phyloP scores from a whole-genome alignment of 2,329 filamentous ascomycete species.

The Alternaria alternata region DNA sequence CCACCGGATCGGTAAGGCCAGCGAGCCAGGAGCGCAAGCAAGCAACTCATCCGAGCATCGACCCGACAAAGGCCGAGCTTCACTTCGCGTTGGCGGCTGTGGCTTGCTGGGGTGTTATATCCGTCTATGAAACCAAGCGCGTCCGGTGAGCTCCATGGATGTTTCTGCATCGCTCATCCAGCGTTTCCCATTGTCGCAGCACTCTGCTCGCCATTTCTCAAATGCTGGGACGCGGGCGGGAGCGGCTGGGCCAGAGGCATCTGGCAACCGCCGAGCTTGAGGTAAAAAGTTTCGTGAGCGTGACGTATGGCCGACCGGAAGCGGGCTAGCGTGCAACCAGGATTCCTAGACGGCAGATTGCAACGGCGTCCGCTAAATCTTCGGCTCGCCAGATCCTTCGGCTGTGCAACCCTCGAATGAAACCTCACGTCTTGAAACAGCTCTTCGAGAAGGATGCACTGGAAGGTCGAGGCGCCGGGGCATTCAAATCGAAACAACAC shows the following conservation, averaged over 20 bases:
- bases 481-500: conserved; percentile 21
- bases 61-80: conserved; percentile 29
- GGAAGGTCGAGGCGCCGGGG: conserved; percentile 15
- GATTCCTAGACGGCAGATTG: conserved; percentile 16
- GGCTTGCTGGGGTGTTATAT: conserved; percentile 33
- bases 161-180: not conserved
- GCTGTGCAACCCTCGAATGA: conserved; percentile 21
- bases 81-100: conserved; percentile 28
- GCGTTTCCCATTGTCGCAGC: not conserved
- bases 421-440: conserved; percentile 21
- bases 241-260: not conserved
- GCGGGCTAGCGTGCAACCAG: conserved; percentile 11
- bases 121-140: conserved; percentile 28
- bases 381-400: conserved; percentile 18
- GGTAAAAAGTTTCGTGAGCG: conserved; percentile 25
- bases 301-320: conserved; percentile 22
- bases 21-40: conserved; percentile 14
- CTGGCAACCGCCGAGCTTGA: conserved; percentile 12
- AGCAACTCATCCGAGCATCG: conserved; percentile 34
- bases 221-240: not conserved
- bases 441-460: conserved; percentile 21
- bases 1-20: conserved; percentile 17
- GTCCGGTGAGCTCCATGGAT: conserved; percentile 18
- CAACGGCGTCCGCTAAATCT: conserved; percentile 24
- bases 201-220: not conserved